These are phyloP conservation scores for Quercus lobata DNA, from an alignment of 331 rosid genomes.

Conservation along the genomic window DNA sequence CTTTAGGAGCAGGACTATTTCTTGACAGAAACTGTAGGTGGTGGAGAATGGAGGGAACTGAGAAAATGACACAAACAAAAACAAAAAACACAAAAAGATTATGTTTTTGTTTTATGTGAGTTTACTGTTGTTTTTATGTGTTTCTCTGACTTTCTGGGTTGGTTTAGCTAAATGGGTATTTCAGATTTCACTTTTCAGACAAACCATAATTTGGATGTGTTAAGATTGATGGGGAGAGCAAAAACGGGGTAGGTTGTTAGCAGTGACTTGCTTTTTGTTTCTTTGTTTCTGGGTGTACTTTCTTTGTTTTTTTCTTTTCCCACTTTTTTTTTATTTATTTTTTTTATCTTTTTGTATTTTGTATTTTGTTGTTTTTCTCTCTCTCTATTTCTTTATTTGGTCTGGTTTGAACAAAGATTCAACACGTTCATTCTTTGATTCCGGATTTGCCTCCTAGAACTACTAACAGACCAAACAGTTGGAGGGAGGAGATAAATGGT, in stretches of 20 bases:
- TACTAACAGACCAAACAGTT: slow-evolving; percentile 52
- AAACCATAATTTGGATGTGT: slow-evolving; percentile 22
- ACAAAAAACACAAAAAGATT: neutral
- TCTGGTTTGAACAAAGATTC: slow-evolving; percentile 43
- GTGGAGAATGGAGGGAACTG: slow-evolving; percentile 20
- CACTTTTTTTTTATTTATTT: neutral
- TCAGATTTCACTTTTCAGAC: slow-evolving; percentile 27
- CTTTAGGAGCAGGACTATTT: slow-evolving; percentile 19
- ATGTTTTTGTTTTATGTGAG: slow-evolving; percentile 16
- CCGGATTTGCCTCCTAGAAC: slow-evolving; percentile 68
- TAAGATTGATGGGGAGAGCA: slow-evolving; percentile 53
- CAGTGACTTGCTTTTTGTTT: slow-evolving; percentile 33
- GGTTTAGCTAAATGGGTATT: slow-evolving; percentile 23
- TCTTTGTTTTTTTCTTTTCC: neutral
- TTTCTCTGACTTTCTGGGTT: slow-evolving; percentile 7
- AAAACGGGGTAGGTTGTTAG: slow-evolving; percentile 41
- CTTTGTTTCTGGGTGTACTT: slow-evolving; percentile 25
- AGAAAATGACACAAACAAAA: slow-evolving; percentile 17
- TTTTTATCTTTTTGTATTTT: slow-evolving; percentile 4
- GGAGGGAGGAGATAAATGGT: slow-evolving; percentile 32
- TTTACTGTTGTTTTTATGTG: slow-evolving; percentile 7
- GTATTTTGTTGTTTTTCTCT: neutral
- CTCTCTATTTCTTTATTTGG: slow-evolving; percentile 20
- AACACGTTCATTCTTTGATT: slow-evolving; percentile 35
- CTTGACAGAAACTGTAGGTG: slow-evolving; percentile 32